Evolutionary conservation across 1,284 basidiomycete species (phyloP).

Genomic region (Rhodotorula sp.): DNA sequence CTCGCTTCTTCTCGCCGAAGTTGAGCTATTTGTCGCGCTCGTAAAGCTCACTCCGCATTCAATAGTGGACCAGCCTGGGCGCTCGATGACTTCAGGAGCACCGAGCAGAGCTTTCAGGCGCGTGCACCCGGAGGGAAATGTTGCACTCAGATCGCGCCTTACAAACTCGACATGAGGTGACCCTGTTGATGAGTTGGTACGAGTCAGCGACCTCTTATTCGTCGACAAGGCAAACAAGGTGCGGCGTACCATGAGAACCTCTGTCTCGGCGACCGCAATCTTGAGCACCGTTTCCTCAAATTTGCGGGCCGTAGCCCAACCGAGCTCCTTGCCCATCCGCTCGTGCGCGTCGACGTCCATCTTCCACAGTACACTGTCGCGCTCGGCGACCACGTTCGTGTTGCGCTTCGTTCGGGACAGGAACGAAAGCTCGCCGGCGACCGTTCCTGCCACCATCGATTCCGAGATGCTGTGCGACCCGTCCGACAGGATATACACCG

Average conservation of each 20-base stretch:
- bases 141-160: too few species aligned
- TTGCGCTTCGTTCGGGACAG: constrained; percentile 73
- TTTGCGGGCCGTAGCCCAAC: constrained; percentile 31
- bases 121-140: too few species aligned
- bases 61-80: too few species aligned
- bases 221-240: too few species aligned
- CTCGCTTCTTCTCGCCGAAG: too few species aligned
- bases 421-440: constrained; percentile 83
- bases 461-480: constrained; percentile 64
- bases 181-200: neutral
- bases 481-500: constrained; percentile 58
- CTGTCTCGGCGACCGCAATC: constrained; percentile 36
- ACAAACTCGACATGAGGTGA: too few species aligned
- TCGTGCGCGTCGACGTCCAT: constrained; percentile 61
- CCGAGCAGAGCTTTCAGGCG: too few species aligned
- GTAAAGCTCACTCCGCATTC: too few species aligned
- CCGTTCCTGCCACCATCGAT: constrained; percentile 80
- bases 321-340: constrained; percentile 53
- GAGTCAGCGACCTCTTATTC: too few species aligned
- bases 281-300: constrained; percentile 38
- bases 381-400: constrained; percentile 79
- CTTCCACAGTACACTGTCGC: constrained; percentile 74
- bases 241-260: constrained; percentile 24
- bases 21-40: too few species aligned
- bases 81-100: too few species aligned